phyloP scores from a whole-genome alignment of 306 rosid species.

The Ormosia emarginata region DNA sequence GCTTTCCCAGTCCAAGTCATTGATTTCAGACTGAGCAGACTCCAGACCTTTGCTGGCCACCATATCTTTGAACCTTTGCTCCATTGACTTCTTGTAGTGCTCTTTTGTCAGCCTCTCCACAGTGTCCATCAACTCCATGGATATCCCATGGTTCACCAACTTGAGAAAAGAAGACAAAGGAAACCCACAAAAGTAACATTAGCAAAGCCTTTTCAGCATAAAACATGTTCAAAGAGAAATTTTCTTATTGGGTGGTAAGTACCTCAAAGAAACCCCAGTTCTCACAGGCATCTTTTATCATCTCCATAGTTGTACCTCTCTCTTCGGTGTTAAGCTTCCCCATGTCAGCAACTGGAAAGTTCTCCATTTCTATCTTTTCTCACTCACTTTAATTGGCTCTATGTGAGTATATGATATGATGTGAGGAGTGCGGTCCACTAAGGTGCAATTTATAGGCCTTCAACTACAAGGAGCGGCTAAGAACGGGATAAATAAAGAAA shows the following conservation, averaged over 20 bases:
- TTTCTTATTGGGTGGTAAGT: background rate
- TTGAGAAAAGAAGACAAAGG: background rate
- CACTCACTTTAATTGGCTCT: background rate
- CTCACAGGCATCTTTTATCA: conserved; percentile 80
- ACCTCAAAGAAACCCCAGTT: conserved; percentile 99
- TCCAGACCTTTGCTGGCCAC: conserved; percentile 67
- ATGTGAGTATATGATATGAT: conserved; percentile 25
- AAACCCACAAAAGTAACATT: background rate
- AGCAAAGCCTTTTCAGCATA: background rate
- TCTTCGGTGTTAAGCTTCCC: conserved; percentile 60
- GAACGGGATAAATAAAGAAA: background rate
- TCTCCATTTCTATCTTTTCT: conserved; percentile 28
- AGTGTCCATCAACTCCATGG: conserved; percentile 70
- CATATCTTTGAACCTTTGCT: conserved; percentile 81
- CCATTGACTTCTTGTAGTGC: conserved; percentile 84
- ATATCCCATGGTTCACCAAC: conserved; percentile 91
- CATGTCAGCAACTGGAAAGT: conserved; percentile 81
- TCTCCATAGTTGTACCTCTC: conserved; percentile 60
- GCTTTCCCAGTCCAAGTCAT: conserved; percentile 93
- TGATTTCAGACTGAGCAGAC: conserved; percentile 51
- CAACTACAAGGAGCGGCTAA: conserved; percentile 5
- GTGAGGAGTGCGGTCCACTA: conserved; percentile 2
- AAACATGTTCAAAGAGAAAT: background rate
- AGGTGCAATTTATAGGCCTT: conserved; percentile 55
- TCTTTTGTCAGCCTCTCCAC: conserved; percentile 87